Evolutionary conservation across 495 filamentous ascomycete species (phyloP), one percentile per base, ranked within the genome.

Genomic region (Podospora fimiseda): DNA sequence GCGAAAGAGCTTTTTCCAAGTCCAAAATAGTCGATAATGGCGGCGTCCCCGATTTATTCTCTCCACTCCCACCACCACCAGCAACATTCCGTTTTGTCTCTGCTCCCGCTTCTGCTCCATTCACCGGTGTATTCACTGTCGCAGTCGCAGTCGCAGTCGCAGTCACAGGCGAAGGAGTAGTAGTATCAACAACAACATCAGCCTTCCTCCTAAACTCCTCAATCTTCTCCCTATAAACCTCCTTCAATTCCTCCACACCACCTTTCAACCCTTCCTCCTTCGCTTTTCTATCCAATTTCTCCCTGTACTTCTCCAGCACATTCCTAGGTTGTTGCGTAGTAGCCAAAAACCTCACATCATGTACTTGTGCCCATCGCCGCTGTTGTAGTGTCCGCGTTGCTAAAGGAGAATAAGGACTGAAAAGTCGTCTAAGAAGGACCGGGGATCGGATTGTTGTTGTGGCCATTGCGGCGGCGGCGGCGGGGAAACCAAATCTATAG

Each of bases 291-390:
- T 87, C 78, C 43, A 98, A 84, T 75, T 96, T 94, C 55, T 84
- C 76, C 57, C 81, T 80, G 74, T 97, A 97, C 66, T 88, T 95
- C 55, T 95, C 90, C 38, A 85, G 60, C 16, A 96, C 72, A 57
- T 72, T 77, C 27, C 83, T 81, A 21, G 41, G 80, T 13, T 55
- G 60, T 69, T 74, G 65, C 22, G 76, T 73, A 23, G 74, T 75
- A 19, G 85, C 86, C 16, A 95, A 75, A 75, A 93, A 95, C 40
- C 91, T 89, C 41, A 94, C 84, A 70, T 96, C 89, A 69, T 92
- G 88, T 9, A 95, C 90, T 56, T 86, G 88, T 8, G 93, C 94
- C 86, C 88, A 91, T 59, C 94, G 82, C 48, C 87, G 78, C 63
- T 97, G 93, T 57, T 66, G 46, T 38, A 52, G 60, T 16, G 43